Base-by-base conservation (phyloP, 116 monocot genomes). In the Phalaenopsis hybrid region DNA sequence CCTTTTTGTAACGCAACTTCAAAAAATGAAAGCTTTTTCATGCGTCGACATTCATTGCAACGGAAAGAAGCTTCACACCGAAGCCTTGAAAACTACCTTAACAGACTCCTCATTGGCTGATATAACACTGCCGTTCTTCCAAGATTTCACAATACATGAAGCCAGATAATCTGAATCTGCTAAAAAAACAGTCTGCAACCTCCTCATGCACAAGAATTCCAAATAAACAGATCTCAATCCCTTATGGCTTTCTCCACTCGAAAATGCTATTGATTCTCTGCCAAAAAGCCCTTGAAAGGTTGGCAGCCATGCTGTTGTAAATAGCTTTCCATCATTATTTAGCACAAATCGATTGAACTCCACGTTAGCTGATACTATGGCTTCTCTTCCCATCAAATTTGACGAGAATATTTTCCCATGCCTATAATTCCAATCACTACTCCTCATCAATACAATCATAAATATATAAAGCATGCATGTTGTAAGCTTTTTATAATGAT, bases 291-390 rank as follows among this genome's bases (percentile, higher is more conserved):
- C 44, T 44, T 34, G 20, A 6, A 34, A 34, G 61, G 79, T 61
- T 0, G 41, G 17, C 8, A 58, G 20, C 79, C 18, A 17, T 6
- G 18, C 61, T 1, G 33, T 5, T 11, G 1, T 41, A 18, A 79
- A 79, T 20, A 2, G 20, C 61, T 59, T 57, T 18, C 6, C 37
- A 8, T 59, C 79, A 6, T 59, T 58, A 43, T 63, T 79, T 44
- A 59, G n/a, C 61, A 79, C 79, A 10, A 79, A 79, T 23, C 41
- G 61, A n/a, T 61, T 79, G 16, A 58, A 16, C 58, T 58, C 58
- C 0, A 20, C 6, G 17, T 58, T 16, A 4, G 58, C 58, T 1
- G 58, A 58, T 58, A 58, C 58, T 58, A 58, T 58, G 58, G 58
- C 58, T 58, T 58, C 58, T 58, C 12, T 58, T 58, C 58, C 58